Evolutionary conservation across 2,329 filamentous ascomycete genomes (phyloP).

Genomic region (Apiospora hydei): DNA sequence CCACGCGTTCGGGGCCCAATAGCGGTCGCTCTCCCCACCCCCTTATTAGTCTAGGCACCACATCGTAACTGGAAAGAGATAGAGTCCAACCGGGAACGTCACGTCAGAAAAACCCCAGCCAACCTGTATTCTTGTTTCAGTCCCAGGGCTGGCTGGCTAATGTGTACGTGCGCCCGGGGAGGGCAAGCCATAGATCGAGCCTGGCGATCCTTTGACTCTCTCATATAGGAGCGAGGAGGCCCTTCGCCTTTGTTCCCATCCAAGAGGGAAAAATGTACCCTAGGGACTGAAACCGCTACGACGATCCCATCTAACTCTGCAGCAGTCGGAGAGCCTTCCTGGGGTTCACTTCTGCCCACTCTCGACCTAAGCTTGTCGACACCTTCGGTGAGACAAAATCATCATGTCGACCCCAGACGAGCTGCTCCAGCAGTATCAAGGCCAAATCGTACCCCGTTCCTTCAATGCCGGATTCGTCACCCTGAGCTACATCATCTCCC

Average conservation of each 20-base stretch:
- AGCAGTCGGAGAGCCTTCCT: neutral
- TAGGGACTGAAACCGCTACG: neutral
- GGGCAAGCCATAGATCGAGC: neutral
- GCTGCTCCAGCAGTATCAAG: constrained; percentile 51
- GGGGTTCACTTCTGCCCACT: neutral
- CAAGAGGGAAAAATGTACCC: neutral
- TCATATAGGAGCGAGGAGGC: neutral
- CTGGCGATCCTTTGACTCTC: neutral
- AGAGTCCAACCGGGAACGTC: neutral
- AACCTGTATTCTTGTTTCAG: neutral
- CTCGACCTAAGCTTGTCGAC: neutral
- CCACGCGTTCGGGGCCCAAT: constrained; percentile 1
- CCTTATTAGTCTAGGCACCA: neutral
- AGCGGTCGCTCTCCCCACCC: neutral
- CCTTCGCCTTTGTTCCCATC: neutral
- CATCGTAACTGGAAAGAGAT: constrained; percentile 1
- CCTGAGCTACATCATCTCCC: constrained; percentile 78
- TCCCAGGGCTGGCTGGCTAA: neutral
- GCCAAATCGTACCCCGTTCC: constrained; percentile 54
- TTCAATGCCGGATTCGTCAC: constrained; percentile 70
- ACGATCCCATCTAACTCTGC: neutral
- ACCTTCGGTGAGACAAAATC: constrained; percentile 14
- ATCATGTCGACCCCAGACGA: constrained; percentile 40
- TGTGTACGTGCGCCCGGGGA: neutral
- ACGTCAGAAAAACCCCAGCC: neutral